Base-by-base conservation (phyloP, 2,329 filamentous ascomycete species). In the Pseudogymnoascus sp. region DNA sequence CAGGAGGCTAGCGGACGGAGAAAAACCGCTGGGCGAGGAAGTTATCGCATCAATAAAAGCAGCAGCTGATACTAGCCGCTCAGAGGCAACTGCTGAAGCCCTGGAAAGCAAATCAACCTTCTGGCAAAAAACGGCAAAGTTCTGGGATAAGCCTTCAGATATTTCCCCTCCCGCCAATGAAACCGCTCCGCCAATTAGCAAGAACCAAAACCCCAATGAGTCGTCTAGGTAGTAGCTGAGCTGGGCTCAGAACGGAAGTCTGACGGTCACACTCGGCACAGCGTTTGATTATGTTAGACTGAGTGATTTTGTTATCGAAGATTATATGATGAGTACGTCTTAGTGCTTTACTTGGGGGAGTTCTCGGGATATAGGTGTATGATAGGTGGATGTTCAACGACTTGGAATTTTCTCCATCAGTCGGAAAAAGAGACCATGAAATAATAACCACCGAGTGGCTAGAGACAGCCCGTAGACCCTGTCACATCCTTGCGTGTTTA, bases 1-100 rank as follows among this genome's bases (percentile, higher is more conserved):
- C 10, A 56, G 50, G 50, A 31, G 10, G 29, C 26, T 19, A 56
- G 50, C 16, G 5, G 50, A 56, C 1, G 50, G 50, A 7, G 50
- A 56, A 6, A 56, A 66, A 21, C 29, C 61, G 10, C 61, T 65
- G 38, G 53, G 63, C n/a, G 47, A 61, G 19, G 40, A 62, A 24
- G 29, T 65, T 24, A 65, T 68, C 40, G 35, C 59, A 14, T 33
- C 69, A 38, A 63, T 60, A 44, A 59, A 65, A 5, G 65, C 66
- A 11, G 69, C 71, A 64, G 65, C 65, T 37, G 64, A 64, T 59
- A 65, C 68, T 29, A 70, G 64, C 65, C 66, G 64, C 37, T 61
- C 62, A 64, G 50, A 63, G 26, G 50, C 50, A 56, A 56, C 50
- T 56, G 50, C 50, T 33, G 50, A 56, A 56, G 50, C 50, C 16